Percentiles rank a stretch among this genome's conserved stretches.
These are phyloP conservation scores for Gloeostereum incarnatum DNA, from an alignment of 768 basidiomycete genomes.

Conservation along the genomic window DNA sequence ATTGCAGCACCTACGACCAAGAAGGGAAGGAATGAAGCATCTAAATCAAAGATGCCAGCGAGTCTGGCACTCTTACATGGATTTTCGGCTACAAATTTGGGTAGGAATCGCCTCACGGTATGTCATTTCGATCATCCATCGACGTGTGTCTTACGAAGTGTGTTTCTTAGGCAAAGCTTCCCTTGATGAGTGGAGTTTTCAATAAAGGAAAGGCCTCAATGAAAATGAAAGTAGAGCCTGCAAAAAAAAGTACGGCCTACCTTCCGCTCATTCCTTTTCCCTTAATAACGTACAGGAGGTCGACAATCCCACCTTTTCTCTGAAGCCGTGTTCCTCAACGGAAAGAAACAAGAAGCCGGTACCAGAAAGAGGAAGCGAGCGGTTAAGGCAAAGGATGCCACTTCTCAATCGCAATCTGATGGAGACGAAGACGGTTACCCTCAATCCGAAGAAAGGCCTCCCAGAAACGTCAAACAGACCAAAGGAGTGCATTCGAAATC, in stretches of 20 bases:
- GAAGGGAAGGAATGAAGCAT: conserved; percentile 16
- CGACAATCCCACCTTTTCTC: conserved; percentile 24
- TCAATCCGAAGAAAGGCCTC: neutral
- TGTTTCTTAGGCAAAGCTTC: conserved; percentile 30
- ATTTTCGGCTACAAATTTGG: conserved; percentile 53
- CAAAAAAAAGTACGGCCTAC: conserved; percentile 13
- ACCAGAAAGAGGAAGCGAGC: conserved; percentile 5
- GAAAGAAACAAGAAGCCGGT: conserved; percentile 7
- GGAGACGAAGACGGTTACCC: neutral
- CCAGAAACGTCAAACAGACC: neutral
- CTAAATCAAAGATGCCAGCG: conserved; percentile 25
- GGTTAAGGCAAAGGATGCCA: neutral
- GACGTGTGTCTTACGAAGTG: neutral
- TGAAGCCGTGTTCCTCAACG: conserved; percentile 35
- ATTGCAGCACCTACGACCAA: conserved; percentile 7
- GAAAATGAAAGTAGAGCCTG: conserved; percentile 19
- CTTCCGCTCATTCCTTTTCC: conserved; percentile 11
- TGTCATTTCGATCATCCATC: conserved; percentile 9
- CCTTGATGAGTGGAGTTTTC: conserved; percentile 45
- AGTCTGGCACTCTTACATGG: conserved; percentile 63
- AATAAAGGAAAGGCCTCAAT: conserved; percentile 56
- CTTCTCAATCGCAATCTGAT: neutral
- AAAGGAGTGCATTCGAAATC: conserved; percentile 1
- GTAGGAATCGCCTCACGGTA: conserved; percentile 55
- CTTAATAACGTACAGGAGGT: neutral